Evolutionary conservation across 1,284 basidiomycete species (phyloP).

Genomic region (Melampsora larici-populina): DNA sequence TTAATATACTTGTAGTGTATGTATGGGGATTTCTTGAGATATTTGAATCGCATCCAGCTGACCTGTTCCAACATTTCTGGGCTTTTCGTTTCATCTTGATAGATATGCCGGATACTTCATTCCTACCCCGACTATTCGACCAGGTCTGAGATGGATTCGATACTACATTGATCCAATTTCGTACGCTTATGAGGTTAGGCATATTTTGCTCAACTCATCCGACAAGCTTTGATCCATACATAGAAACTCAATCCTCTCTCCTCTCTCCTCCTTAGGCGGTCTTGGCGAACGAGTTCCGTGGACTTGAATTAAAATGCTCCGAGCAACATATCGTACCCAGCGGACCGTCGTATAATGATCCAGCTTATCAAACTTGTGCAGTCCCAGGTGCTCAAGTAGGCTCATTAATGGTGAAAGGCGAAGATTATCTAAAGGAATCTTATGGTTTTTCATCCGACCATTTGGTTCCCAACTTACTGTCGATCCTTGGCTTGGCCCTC

Average conservation of each 20-base stretch:
- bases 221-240: constrained; percentile 17
- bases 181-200: constrained; percentile 49
- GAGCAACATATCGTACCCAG: constrained; percentile 48
- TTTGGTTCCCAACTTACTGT: constrained; percentile 23
- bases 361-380: constrained; percentile 44
- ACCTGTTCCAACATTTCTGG: background rate
- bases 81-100: background rate
- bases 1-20: constrained; percentile 51
- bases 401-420: constrained; percentile 34
- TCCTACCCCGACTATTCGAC: constrained; percentile 48
- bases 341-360: constrained; percentile 41
- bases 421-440: constrained; percentile 19
- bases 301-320: constrained; percentile 46
- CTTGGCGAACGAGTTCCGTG: constrained; percentile 44
- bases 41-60: too few species aligned
- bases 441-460: constrained; percentile 33
- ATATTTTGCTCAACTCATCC: background rate
- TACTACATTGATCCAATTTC: constrained; percentile 49
- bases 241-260: constrained; percentile 45
- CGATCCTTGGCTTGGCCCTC: constrained; percentile 14
- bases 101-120: constrained; percentile 51
- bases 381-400: constrained; percentile 16
- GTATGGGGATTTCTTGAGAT: background rate
- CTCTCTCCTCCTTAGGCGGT: constrained; percentile 25
- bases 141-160: constrained; percentile 49